These are phyloP conservation scores for Pythium apleroticum DNA, from an alignment of 352 stramenopile species.

Conservation along the genomic window DNA sequence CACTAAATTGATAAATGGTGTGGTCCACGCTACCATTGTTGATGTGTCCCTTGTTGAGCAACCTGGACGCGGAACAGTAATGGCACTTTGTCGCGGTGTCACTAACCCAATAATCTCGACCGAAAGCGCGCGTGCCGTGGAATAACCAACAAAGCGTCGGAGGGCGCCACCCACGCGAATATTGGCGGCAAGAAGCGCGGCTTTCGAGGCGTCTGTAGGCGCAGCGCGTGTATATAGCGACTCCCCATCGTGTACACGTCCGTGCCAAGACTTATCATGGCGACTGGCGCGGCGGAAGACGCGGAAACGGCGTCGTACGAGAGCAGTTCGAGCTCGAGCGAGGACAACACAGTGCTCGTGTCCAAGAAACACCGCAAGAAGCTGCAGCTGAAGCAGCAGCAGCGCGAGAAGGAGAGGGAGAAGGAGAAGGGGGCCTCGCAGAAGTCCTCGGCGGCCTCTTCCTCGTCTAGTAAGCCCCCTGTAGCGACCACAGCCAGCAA, in stretches of 20 bases:
- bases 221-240: background rate
- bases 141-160: slow-evolving; percentile 1
- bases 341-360: slow-evolving; percentile 77
- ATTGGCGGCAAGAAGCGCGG: background rate
- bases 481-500: background rate
- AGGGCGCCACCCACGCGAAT: background rate
- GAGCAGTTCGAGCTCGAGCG: slow-evolving; percentile 58
- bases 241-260: background rate
- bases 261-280: slow-evolving; percentile 15
- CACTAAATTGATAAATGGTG: background rate
- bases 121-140: background rate
- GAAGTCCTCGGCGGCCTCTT: background rate
- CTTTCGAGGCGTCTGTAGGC: background rate
- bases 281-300: slow-evolving; percentile 10
- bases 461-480: background rate
- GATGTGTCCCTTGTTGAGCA: background rate
- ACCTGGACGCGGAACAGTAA: background rate
- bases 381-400: slow-evolving; percentile 59
- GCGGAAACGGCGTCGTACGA: slow-evolving; percentile 27
- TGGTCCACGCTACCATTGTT: background rate
- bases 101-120: background rate
- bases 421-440: background rate
- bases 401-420: slow-evolving; percentile 38
- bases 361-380: slow-evolving; percentile 64
- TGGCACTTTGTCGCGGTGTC: background rate